Base-by-base conservation (phyloP, 2,329 filamentous ascomycete genomes). In the Penicillium thymicola region DNA sequence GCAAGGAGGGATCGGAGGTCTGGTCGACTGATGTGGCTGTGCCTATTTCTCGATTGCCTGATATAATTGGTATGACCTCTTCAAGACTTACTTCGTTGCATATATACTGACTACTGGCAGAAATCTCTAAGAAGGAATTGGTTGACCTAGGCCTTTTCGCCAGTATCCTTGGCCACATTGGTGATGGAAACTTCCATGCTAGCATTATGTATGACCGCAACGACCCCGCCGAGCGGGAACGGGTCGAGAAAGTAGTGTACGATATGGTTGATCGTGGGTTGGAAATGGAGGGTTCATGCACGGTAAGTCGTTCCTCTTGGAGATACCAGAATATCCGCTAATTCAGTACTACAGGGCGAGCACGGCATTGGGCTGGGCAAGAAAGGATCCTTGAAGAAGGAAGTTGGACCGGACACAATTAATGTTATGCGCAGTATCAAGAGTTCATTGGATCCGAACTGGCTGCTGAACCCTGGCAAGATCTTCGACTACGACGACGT, bases 111-210 rank as follows among this genome's bases (percentile, higher is more conserved):
- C 38, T 3, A 4, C 21, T 11, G 6, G 3, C 82, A 78, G 92
- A 96, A 71, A 80, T 91, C 42, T 92, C 89, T 60, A 96, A 96
- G 78, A 89, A 90, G 70, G 90, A 96, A 68, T 87, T 96, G 82
- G 89, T 93, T 67, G 86, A 90, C 13, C 80, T 96, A 11, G 91
- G 90, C 0, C 77, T 96, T 2, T 96, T 96, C 70, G 90, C 91
- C 1, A 92, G 89, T 67, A 89, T 96, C 28, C 79, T 97, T 4
- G 92, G 92, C 3, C 92, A 97, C 69, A 88, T 97, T 55, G 92
- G 92, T 13, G 92, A 96, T 69, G 92, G 92, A 37, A 97, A 97
- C 74, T 97, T 97, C 77, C 92, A 97, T 72, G 88, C 92, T 71
- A 90, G 88, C 70, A 94, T 97, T 75, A 88, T 97, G 76, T 97